phyloP scores from a whole-genome alignment of 202 grass and related monocot species.

The Zoysia matrella region DNA sequence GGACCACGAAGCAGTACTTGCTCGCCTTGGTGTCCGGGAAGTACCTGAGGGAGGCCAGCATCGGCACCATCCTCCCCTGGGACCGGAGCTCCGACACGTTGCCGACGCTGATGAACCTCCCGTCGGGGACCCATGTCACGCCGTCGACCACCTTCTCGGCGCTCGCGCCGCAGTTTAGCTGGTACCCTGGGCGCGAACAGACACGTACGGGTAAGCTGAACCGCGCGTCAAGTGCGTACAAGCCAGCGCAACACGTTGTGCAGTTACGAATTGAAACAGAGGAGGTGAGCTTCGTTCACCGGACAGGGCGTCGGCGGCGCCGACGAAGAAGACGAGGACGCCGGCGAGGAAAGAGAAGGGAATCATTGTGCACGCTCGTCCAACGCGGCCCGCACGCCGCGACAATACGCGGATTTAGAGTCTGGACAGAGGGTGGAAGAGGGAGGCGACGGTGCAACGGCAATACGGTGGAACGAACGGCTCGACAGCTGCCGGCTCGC shows the following conservation, averaged over 20 bases:
- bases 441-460: not conserved
- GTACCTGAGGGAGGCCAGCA: constrained; percentile 68
- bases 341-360: constrained; percentile 43
- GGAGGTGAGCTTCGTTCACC: not conserved
- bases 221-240: too few relatives aligned
- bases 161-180: constrained; percentile 73
- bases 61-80: constrained; percentile 17
- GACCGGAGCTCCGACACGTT: constrained; percentile 21
- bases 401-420: not conserved
- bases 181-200: constrained; percentile 44
- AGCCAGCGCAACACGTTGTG: not conserved
- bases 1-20: constrained; percentile 81
- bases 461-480: constrained; percentile 1
- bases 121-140: constrained; percentile 67
- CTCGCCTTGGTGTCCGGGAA: constrained; percentile 63
- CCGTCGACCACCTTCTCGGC: constrained; percentile 28
- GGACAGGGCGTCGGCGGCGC: constrained; percentile 27
- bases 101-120: constrained; percentile 55
- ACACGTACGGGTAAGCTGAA: not conserved
- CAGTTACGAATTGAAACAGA: not conserved
- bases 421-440: not conserved
- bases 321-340: not conserved
- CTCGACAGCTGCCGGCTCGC: constrained; percentile 12
- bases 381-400: not conserved
- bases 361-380: constrained; percentile 28